phyloP scores from a whole-genome alignment of 495 filamentous ascomycete genomes.

The Trichocladium antarcticum region DNA sequence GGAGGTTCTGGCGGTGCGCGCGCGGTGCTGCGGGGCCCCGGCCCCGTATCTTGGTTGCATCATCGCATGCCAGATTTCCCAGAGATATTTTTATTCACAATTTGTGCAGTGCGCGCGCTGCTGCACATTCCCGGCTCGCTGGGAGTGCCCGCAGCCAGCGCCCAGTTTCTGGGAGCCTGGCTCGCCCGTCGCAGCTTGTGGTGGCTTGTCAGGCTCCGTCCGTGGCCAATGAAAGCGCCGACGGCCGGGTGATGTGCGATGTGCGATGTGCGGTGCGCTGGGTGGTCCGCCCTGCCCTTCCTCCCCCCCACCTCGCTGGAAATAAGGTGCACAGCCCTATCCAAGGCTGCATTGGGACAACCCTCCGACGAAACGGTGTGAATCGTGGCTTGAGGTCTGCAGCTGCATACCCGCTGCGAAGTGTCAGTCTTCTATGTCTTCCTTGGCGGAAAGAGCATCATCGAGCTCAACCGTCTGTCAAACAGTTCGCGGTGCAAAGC shows the following conservation, averaged over 20 bases:
- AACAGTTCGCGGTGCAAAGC: background rate
- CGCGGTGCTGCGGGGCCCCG: too few relatives aligned
- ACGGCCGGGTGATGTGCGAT: constrained; percentile 4
- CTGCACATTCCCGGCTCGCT: constrained; percentile 22
- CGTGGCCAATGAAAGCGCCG: constrained; percentile 16
- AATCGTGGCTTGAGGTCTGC: constrained; percentile 23
- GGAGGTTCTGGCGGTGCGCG: constrained; percentile 24
- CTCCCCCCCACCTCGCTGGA: too few relatives aligned
- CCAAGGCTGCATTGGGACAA: constrained; percentile 16
- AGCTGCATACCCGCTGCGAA: background rate
- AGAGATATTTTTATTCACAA: constrained; percentile 27
- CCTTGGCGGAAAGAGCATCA: background rate
- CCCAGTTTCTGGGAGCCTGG: constrained; percentile 9
- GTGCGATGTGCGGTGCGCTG: constrained; percentile 6
- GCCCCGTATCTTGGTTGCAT: constrained; percentile 10
- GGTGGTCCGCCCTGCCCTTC: background rate
- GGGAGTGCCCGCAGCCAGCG: constrained; percentile 8
- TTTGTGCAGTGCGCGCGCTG: constrained; percentile 22
- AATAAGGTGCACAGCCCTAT: constrained; percentile 30
- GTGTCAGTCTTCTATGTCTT: background rate
- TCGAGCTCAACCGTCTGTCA: too few relatives aligned
- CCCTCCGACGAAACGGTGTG: constrained; percentile 12
- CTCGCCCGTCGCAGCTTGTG: background rate
- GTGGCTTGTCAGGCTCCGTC: constrained; percentile 11
- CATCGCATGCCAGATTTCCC: constrained; percentile 17